Evolutionary conservation across 257 asterid genomes (phyloP).

Genomic region (Primulina eburnea): DNA sequence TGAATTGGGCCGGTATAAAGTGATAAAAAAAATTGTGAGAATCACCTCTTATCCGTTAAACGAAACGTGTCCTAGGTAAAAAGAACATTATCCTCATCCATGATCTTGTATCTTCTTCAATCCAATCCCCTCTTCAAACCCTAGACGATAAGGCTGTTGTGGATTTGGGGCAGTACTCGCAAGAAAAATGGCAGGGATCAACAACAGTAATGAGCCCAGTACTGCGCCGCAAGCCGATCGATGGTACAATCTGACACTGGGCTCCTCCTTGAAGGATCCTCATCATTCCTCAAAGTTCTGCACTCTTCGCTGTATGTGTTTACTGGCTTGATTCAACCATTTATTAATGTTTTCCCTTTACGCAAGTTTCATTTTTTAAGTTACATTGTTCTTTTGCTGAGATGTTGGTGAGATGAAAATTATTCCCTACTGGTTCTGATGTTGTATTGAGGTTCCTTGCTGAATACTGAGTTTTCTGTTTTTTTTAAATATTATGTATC

Average conservation of each 20-base stretch:
- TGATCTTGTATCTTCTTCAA: background rate
- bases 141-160: conserved; percentile 5
- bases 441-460: background rate
- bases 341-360: background rate
- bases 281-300: conserved; percentile 93
- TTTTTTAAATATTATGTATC: background rate
- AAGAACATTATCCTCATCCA: background rate
- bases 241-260: conserved; percentile 83
- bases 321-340: conserved; percentile 4
- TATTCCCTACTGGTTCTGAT: background rate
- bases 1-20: no score
- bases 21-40: no score
- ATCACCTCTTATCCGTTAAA: no score
- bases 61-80: no score
- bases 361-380: background rate
- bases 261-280: conserved; percentile 82
- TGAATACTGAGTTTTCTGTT: background rate
- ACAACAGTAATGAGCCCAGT: conserved; percentile 61
- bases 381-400: conserved; percentile 17
- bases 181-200: conserved; percentile 56
- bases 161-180: conserved; percentile 12
- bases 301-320: conserved; percentile 76
- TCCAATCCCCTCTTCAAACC: background rate
- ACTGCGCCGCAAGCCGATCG: conserved; percentile 83
- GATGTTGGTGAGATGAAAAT: background rate